Evolutionary conservation across 345 rosid genomes (phyloP), one percentile per base, ranked within the genome.

Genomic region (Salix udensis): DNA sequence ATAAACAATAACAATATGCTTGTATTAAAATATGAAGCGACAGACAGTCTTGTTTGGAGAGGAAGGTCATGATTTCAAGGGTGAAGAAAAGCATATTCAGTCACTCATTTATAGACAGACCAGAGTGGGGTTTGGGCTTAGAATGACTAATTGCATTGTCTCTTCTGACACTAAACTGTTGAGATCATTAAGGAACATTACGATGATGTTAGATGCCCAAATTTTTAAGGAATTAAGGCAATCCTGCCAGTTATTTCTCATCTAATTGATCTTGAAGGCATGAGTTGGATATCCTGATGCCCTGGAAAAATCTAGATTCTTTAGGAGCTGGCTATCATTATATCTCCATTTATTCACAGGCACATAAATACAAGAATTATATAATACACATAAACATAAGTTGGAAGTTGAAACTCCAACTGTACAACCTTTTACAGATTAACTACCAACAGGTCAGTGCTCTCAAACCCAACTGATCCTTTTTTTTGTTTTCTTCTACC

Each of bases 381-480:
- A 65, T 69, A 39, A 44, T 24, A 36, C 62, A 36, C 69, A 18
- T 58, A 60, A 14, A 48, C 62, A 69, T 14, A 69, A 77, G 31
- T 37, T 70, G 78, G 84, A 65, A 65, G 80, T 77, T 73, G 68
- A 23, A 77, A 68, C 50, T 60, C 71, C 77, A 72, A 76, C 77
- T 73, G 67, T 39, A 18, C 65, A 67, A 71, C 12, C 58, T 73
- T 48, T 76, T 55, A 64, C 73, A 65, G 12, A 75, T 53, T 67
- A 75, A 80, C 73, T 72, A 61, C 66, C 80, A 68, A 26, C 71
- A 46, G 19, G 30, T 72, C 74, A 67, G 42, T 44, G 18, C 68
- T 75, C 53, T 31, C 73, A 42, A 67, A 48, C 42, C 15, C 75
- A 55, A 66, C 69, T 44, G 26, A 68, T 64, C 30, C 44, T 3